phyloP scores from a whole-genome alignment of 495 filamentous ascomycete genomes.

The Xanthoparmelia taractica region DNA sequence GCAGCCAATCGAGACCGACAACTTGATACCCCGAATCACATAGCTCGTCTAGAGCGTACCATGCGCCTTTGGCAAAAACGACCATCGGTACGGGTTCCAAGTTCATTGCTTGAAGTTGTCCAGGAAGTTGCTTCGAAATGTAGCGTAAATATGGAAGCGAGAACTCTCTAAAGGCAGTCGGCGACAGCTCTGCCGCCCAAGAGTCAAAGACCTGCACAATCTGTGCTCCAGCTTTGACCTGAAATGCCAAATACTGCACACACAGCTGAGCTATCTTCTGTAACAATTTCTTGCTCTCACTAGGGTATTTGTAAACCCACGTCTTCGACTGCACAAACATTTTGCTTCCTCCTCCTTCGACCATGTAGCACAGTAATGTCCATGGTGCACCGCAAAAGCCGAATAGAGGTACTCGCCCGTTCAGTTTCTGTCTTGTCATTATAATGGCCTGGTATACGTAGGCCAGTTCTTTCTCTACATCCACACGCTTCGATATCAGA shows the following conservation, averaged over 20 bases:
- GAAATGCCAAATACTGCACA: conserved; percentile 85
- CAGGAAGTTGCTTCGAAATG: conserved; percentile 71
- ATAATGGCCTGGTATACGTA: conserved; percentile 97
- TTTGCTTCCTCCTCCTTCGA: conserved; percentile 92
- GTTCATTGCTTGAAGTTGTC: conserved; percentile 59
- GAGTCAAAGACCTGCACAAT: conserved; percentile 98
- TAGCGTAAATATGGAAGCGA: conserved; percentile 77
- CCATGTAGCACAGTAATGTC: conserved; percentile 97
- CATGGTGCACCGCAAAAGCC: conserved; percentile 98
- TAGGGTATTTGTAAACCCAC: conserved; percentile 87
- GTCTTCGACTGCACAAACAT: conserved; percentile 85
- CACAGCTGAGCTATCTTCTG: conserved; percentile 88
- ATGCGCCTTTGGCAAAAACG: conserved; percentile 99
- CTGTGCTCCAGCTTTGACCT: conserved; percentile 86
- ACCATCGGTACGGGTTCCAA: conserved; percentile 87
- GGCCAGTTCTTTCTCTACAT: conserved; percentile 73
- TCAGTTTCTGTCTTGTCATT: conserved; percentile 76
- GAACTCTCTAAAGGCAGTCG: conserved; percentile 71
- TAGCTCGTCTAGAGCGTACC: conserved; percentile 83
- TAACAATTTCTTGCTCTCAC: conserved; percentile 69
- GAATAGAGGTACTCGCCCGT: conserved; percentile 81
- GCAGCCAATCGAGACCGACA: conserved; percentile 89
- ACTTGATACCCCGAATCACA: conserved; percentile 88
- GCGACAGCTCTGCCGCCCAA: conserved; percentile 91
- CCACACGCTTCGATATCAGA: conserved; percentile 67